Percentiles rank a stretch among this genome's conserved stretches.
Conservation (phyloP, 2,329 filamentous ascomycete genomes). For the Botryotinia narcissicola region DNA sequence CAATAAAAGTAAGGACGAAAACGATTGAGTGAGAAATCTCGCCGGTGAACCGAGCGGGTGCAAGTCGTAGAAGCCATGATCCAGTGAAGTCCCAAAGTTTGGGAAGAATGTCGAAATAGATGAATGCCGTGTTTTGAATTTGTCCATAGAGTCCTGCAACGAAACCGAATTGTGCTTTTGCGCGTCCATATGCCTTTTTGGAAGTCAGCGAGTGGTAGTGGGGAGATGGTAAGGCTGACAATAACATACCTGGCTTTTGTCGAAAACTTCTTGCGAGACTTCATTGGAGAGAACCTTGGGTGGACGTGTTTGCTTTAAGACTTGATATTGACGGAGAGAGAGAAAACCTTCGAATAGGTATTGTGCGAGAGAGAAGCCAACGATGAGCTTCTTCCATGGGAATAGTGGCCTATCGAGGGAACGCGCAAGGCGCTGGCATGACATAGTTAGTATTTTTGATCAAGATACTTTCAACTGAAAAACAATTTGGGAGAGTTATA, state of each 20-base stretch:
- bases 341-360: conserved; percentile 89
- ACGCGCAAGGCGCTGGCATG: conserved; percentile 66
- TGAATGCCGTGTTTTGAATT: conserved; percentile 82
- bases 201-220: conserved; percentile 23
- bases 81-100: conserved; percentile 86
- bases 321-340: conserved; percentile 82
- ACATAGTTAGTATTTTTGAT: conserved; percentile 27
- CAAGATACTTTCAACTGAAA: neutral
- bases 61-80: conserved; percentile 67
- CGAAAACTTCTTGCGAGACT: conserved; percentile 84
- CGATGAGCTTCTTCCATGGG: conserved; percentile 95
- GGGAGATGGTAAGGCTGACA: conserved; percentile 18
- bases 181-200: conserved; percentile 78
- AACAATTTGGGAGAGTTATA: conserved; percentile 22
- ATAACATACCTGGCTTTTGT: conserved; percentile 74
- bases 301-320: conserved; percentile 74
- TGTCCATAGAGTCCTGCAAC: conserved; percentile 79
- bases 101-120: conserved; percentile 87
- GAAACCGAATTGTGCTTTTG: conserved; percentile 89
- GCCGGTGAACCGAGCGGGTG: conserved; percentile 76
- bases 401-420: conserved; percentile 89
- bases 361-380: conserved; percentile 90
- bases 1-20: conserved; percentile 83
- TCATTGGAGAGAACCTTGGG: conserved; percentile 87
- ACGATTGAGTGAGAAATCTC: conserved; percentile 92